Conservation (phyloP, 108 stramenopile genomes). For the Stephanodiscus triporus region DNA sequence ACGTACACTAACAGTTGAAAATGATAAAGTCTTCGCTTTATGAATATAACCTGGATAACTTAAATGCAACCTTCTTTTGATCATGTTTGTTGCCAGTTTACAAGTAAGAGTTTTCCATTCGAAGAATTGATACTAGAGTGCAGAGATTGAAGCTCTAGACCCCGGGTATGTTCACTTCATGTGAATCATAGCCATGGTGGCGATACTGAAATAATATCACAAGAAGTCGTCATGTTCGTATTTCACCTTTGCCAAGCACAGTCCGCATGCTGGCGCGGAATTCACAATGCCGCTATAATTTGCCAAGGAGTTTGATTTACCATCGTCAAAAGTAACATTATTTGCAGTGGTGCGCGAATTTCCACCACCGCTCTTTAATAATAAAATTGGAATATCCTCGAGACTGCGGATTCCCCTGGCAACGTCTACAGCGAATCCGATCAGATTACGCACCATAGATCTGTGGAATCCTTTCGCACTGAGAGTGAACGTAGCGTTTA, state of each 20-base stretch:
- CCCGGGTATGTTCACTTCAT: neutral
- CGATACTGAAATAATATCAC: neutral
- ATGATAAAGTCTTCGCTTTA: too few species aligned
- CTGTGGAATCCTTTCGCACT: constrained; percentile 79
- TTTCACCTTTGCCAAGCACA: constrained; percentile 57
- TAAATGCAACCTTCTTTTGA: too few species aligned
- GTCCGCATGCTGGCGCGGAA: constrained; percentile 73
- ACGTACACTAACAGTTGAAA: neutral
- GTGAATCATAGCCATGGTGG: neutral
- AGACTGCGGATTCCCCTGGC: constrained; percentile 45
- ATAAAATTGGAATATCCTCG: constrained; percentile 26
- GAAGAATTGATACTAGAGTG: too few species aligned
- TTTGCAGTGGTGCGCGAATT: too few species aligned
- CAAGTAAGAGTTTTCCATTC: too few species aligned
- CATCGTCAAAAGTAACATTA: neutral
- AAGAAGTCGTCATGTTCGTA: constrained; percentile 33
- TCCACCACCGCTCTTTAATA: constrained; percentile 3
- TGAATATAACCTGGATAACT: too few species aligned
- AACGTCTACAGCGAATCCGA: constrained; percentile 80
- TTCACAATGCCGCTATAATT: constrained; percentile 34
- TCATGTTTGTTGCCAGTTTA: too few species aligned
- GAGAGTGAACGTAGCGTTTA: constrained; percentile 60
- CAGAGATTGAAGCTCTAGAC: too few species aligned
- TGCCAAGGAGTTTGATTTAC: constrained; percentile 17
- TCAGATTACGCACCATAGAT: constrained; percentile 77